phyloP scores from a whole-genome alignment of 1,284 basidiomycete species.

The Ceratobasidium sp. region DNA sequence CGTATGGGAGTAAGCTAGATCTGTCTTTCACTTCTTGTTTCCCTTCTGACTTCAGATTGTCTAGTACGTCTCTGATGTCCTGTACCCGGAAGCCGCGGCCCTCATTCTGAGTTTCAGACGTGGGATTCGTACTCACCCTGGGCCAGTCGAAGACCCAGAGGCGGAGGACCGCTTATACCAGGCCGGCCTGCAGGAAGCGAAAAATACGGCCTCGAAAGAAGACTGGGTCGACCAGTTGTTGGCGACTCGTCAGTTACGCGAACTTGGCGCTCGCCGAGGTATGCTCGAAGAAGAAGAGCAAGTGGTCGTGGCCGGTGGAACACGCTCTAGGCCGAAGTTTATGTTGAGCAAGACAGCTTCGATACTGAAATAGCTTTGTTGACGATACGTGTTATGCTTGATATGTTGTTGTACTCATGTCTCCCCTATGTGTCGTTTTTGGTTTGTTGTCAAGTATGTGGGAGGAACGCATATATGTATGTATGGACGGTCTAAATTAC shows the following conservation, averaged over 20 bases:
- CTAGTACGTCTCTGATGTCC: conserved; percentile 41
- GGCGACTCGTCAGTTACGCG: conserved; percentile 34
- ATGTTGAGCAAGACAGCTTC: conserved; percentile 23
- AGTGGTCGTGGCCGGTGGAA: conserved; percentile 34
- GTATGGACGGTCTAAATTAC: neutral
- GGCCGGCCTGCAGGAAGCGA: conserved; percentile 23
- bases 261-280: neutral
- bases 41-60: neutral
- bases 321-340: conserved; percentile 36
- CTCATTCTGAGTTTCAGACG: conserved; percentile 33
- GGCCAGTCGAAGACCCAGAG: conserved; percentile 7
- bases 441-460: neutral
- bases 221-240: conserved; percentile 41
- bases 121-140: conserved; percentile 32
- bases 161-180: conserved; percentile 23
- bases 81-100: conserved; percentile 41
- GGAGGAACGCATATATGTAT: conserved; percentile 23
- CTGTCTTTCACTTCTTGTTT: neutral
- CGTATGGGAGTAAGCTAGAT: conserved; percentile 32
- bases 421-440: neutral
- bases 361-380: conserved; percentile 1
- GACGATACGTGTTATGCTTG: neutral
- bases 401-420: neutral
- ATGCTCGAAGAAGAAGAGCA: conserved; percentile 6
- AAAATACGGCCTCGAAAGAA: conserved; percentile 18